phyloP scores from a whole-genome alignment of 805 yeast genomes.

The Blastobotrys americana region DNA sequence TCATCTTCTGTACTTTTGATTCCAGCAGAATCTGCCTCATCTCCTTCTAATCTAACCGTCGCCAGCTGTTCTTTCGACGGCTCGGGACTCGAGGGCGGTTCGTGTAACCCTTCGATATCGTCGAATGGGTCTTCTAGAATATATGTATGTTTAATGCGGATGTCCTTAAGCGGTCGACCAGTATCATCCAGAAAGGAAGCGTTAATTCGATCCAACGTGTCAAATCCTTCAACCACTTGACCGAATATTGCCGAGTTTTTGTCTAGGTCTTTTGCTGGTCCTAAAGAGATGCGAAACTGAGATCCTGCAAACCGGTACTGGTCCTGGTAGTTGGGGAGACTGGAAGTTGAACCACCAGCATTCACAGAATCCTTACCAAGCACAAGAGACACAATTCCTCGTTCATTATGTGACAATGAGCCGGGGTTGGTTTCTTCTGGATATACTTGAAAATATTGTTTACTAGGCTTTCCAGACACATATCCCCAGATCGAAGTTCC shows the following conservation, averaged over 20 bases:
- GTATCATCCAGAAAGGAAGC: constrained; percentile 33
- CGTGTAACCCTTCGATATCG: constrained; percentile 29
- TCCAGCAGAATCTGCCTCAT: constrained; percentile 21
- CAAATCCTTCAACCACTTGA: constrained; percentile 43
- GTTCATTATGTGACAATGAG: constrained; percentile 4
- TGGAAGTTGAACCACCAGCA: neutral
- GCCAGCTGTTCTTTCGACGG: constrained; percentile 34
- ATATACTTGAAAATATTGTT: constrained; percentile 20
- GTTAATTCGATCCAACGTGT: constrained; percentile 40
- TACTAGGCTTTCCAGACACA: constrained; percentile 3
- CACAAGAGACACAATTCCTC: constrained; percentile 34
- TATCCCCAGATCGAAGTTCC: constrained; percentile 33
- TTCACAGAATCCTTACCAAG: constrained; percentile 10
- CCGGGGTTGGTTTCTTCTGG: constrained; percentile 25
- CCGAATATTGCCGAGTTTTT: constrained; percentile 38
- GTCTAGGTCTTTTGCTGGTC: constrained; percentile 26
- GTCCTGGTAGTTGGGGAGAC: no score
- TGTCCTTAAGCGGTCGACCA: constrained; percentile 40
- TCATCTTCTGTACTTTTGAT: constrained; percentile 18
- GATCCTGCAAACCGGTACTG: constrained; percentile 29
- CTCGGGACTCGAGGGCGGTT: constrained; percentile 31
- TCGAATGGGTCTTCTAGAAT: constrained; percentile 50
- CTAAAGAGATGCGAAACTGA: constrained; percentile 34
- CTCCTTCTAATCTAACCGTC: constrained; percentile 27
- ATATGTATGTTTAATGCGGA: constrained; percentile 45